Conservation (phyloP, 2,329 filamentous ascomycete species). For the Penicillium paneum region DNA sequence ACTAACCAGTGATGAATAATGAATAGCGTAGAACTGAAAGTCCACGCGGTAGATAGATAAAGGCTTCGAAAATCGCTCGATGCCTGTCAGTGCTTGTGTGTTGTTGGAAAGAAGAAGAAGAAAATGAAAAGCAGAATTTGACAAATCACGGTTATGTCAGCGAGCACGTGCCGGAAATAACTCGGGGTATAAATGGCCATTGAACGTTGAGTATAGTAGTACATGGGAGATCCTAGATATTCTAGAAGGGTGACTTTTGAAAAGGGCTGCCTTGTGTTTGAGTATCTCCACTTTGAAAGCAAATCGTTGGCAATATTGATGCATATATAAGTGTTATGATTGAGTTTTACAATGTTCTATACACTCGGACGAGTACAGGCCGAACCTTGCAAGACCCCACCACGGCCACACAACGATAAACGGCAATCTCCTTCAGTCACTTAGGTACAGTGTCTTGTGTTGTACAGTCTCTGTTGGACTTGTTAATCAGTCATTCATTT, state of each 20-base stretch:
- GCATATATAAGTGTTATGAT: neutral
- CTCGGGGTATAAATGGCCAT: conserved; percentile 1
- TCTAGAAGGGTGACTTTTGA: neutral
- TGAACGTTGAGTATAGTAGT: neutral
- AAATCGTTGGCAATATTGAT: neutral
- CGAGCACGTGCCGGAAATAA: conserved; percentile 23
- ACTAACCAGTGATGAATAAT: conserved; percentile 6
- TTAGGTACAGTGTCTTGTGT: neutral
- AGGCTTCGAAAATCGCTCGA: conserved; percentile 17
- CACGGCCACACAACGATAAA: conserved; percentile 1
- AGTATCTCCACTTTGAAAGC: neutral
- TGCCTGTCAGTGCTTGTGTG: conserved; percentile 8
- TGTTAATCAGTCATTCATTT: neutral
- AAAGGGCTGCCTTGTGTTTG: neutral
- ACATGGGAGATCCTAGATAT: neutral
- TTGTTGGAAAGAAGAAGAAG: conserved; percentile 16
- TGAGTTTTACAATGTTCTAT: neutral
- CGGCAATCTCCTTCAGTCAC: conserved; percentile 4
- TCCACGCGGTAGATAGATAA: conserved; percentile 15
- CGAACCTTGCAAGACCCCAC: conserved; percentile 4
- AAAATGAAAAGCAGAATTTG: conserved; percentile 22
- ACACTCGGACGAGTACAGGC: neutral
- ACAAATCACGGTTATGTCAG: conserved; percentile 26
- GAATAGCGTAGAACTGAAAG: conserved; percentile 10
- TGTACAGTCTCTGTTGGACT: neutral